phyloP scores from a whole-genome alignment of 495 filamentous ascomycete species.

The Collariella sp. region DNA sequence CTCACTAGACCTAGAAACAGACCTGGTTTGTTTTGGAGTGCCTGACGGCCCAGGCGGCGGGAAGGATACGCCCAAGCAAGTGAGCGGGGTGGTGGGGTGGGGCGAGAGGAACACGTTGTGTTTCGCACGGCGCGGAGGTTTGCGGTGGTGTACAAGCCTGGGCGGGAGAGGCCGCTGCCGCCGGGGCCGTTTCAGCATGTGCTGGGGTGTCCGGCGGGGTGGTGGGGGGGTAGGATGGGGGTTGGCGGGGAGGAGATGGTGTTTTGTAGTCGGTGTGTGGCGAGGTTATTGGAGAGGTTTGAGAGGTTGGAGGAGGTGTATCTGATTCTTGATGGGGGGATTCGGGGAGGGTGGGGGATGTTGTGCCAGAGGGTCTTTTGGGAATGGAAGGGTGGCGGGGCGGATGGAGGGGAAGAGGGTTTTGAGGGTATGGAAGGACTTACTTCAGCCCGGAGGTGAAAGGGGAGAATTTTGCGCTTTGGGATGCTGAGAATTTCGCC shows the following conservation, averaged over 20 bases:
- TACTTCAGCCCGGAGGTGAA: constrained; percentile 6
- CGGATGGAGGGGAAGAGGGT: background rate
- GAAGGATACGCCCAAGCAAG: no score
- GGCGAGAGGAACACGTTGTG: constrained; percentile 13
- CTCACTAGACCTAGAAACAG: constrained; percentile 10
- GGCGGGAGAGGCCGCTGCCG: constrained; percentile 5
- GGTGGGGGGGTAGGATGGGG: background rate
- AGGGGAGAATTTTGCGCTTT: background rate
- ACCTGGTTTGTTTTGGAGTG: constrained; percentile 16
- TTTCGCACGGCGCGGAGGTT: constrained; percentile 13
- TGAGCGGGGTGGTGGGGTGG: constrained; percentile 5
- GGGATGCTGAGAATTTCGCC: background rate
- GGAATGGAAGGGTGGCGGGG: background rate
- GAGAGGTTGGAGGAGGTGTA: constrained; percentile 14
- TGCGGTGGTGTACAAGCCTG: constrained; percentile 13
- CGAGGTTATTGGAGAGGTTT: constrained; percentile 13
- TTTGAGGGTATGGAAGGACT: constrained; percentile 13
- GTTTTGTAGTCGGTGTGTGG: constrained; percentile 14
- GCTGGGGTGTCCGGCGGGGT: background rate
- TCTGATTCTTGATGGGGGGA: constrained; percentile 10
- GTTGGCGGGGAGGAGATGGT: background rate
- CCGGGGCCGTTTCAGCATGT: constrained; percentile 1
- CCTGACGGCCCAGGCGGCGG: background rate
- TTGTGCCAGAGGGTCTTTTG: background rate
- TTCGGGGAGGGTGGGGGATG: no score